Conservation (phyloP, 2,329 filamentous ascomycete species). For the Hymenoscyphus scutula region DNA sequence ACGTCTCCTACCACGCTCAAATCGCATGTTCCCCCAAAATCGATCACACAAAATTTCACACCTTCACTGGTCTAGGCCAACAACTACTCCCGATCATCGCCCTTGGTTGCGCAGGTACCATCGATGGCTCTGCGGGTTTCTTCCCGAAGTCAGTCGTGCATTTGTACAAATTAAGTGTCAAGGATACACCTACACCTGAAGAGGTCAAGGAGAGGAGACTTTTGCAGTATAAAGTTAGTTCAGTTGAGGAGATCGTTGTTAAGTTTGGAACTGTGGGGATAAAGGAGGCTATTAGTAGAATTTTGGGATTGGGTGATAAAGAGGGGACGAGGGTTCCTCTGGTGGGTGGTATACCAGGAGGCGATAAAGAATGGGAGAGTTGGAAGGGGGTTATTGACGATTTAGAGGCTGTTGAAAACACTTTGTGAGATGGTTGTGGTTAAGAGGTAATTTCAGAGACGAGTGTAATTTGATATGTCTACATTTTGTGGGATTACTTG, state of each 20-base stretch:
- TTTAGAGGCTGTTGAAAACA: conserved; percentile 34
- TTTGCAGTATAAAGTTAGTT: conserved; percentile 60
- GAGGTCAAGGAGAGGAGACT: conserved; percentile 49
- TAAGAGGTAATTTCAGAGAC: background rate
- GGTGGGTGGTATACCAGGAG: conserved; percentile 54
- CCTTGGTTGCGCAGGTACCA: conserved; percentile 62
- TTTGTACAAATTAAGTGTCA: conserved; percentile 50
- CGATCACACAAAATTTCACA: conserved; percentile 56
- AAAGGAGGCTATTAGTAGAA: conserved; percentile 59
- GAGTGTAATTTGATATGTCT: background rate
- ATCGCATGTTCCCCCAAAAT: conserved; percentile 59
- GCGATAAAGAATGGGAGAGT: conserved; percentile 46
- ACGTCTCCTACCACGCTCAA: conserved; percentile 62
- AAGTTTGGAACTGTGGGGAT: conserved; percentile 61
- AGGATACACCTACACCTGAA: conserved; percentile 40
- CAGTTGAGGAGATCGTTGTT: conserved; percentile 60
- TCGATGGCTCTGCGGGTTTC: conserved; percentile 64
- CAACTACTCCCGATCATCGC: conserved; percentile 61
- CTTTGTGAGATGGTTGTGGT: conserved; percentile 19
- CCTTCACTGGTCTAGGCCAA: conserved; percentile 64
- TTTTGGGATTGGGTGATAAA: conserved; percentile 57
- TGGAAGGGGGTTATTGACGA: conserved; percentile 41
- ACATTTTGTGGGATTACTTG: too few relatives aligned
- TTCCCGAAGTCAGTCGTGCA: conserved; percentile 61
- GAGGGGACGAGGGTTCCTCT: conserved; percentile 61